Base-by-base conservation (phyloP, 2,329 filamentous ascomycete species). In the Xylaria sp. region DNA sequence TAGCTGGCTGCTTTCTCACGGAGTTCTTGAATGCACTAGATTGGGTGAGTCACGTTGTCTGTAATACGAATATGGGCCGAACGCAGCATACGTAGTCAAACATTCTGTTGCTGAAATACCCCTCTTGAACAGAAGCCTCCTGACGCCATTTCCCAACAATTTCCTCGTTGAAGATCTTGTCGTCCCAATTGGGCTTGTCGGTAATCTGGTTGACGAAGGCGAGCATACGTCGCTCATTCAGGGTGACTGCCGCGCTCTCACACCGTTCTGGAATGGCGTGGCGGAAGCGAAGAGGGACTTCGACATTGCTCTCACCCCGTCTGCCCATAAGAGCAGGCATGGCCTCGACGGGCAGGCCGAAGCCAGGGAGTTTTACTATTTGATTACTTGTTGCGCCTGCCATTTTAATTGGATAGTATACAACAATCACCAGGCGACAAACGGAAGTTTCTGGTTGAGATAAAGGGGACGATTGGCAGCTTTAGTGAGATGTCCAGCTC, bases 1-100 rank as follows among this genome's bases (percentile, higher is more conserved):
- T 74, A 72, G 19, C 74, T 66, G 18, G 65, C 61, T 1, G 77
- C 77, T 59, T 82, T 81, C 55, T 75, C 76, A 7, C 69, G 72
- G 1, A 82, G 69, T 52, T 82, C 79, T 16, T 71, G 61, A 20
- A 79, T 63, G 45, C 57, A 66, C 61, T 62, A 54, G 38, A 37
- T 48, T 47, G 18, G 41, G 45, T 54, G 11, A 50, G 47, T 44
- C 11, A n/a, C n/a, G 1, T 21, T n/a, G 24, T 22, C n/a, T n/a
- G 17, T 7, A 17, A 17, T 22, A 26, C 5, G 1, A 3, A 11
- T 4, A 34, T 34, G 9, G 9, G 11, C 29, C 9, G 16, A 34
- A 7, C 29, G 9, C 22, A 19, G 49, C 61, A 48, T 50, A 74
- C 68, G 66, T 70, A 71, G 7, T 74, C 60, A 19, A 71, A 65